Base-by-base conservation (phyloP, 768 basidiomycete species). In the Cystofilobasidium bisporidii region DNA sequence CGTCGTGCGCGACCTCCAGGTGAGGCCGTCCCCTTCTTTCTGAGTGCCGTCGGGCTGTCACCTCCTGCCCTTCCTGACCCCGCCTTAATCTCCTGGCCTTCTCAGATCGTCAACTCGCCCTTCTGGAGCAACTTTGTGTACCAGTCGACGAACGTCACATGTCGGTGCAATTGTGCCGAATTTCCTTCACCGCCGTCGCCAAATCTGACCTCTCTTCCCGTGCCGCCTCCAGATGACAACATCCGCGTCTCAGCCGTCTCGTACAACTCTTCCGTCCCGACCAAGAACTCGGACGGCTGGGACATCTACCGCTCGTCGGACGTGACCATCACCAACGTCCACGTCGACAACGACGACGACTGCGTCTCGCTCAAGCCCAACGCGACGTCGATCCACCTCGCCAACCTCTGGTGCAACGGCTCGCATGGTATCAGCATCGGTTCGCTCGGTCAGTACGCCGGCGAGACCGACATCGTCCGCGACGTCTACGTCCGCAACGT, bases 401-500 rank as follows among this genome's bases (percentile, higher is more conserved):
- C 80, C 24, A 82, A 85, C 72, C 77, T 86, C 30, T 76, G 81
- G 67, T 87, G 85, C 72, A 83, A 81, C 17, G 38, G 36, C 28
- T n/a, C 53, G 59, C 24, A 47, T 18, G 45, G 45, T 22, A 83
- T 84, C 58, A 83, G 82, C 33, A 81, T 83, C 38, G 84, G 85
- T 1, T 85, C 84, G 4, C 77, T 86, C 6, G 85, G 85, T 1
- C 81, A 82, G 81, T 78, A 76, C 71, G 72, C 73, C 55, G 73
- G 74, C 40, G 72, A 72, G 53, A 71, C 72, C 60, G 85, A 86
- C 73, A 83, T 86, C 56, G 85, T 85, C 24, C 79, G 83, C 69
- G 84, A 86, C 74, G 81, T 86, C 47, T 78, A 79, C 8, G 81
- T 83, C 4, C 71, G 83, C 81, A 83, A 85, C 71, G 79, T 86